A percentile compares a stretch with the other conserved stretches of the same genome.
phyloP scores from a whole-genome alignment of 2,329 filamentous ascomycete species.

The Diplocarpon mali region DNA sequence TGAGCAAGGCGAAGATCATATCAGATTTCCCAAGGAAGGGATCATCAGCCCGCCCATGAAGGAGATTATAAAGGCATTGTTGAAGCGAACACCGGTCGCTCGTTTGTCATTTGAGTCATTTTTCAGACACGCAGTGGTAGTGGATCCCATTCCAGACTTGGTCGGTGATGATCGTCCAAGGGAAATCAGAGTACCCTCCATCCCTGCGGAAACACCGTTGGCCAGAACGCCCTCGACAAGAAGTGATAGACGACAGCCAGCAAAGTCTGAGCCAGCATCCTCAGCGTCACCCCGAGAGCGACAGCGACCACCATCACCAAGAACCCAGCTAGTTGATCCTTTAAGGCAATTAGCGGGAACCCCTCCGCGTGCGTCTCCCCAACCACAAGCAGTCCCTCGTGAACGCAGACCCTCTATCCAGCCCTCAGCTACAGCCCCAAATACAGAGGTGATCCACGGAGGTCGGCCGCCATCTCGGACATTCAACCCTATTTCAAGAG shows the following conservation, averaged over 20 bases:
- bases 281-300: conserved; percentile 22
- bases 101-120: conserved; percentile 79
- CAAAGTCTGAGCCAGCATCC: conserved; percentile 15
- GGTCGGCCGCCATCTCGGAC: conserved; percentile 22
- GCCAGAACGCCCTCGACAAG: conserved; percentile 18
- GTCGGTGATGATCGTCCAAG: conserved; percentile 61
- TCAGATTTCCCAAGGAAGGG: conserved; percentile 68
- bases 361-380: conserved; percentile 10
- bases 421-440: conserved; percentile 22
- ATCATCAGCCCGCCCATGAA: conserved; percentile 68
- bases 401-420: conserved; percentile 18
- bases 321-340: conserved; percentile 11
- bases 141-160: conserved; percentile 65
- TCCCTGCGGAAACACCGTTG: conserved; percentile 14
- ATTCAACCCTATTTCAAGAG: conserved; percentile 7
- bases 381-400: conserved; percentile 11
- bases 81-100: conserved; percentile 80
- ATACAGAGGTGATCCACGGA: conserved; percentile 25
- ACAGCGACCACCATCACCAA: conserved; percentile 15
- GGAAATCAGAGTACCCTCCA: conserved; percentile 14
- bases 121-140: conserved; percentile 65
- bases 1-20: conserved; percentile 75
- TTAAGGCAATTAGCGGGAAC: conserved; percentile 15
- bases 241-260: conserved; percentile 12
- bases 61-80: conserved; percentile 62